Conservation (phyloP, 192 early-diverging fungal species). For the Rhizophagus clarus region DNA sequence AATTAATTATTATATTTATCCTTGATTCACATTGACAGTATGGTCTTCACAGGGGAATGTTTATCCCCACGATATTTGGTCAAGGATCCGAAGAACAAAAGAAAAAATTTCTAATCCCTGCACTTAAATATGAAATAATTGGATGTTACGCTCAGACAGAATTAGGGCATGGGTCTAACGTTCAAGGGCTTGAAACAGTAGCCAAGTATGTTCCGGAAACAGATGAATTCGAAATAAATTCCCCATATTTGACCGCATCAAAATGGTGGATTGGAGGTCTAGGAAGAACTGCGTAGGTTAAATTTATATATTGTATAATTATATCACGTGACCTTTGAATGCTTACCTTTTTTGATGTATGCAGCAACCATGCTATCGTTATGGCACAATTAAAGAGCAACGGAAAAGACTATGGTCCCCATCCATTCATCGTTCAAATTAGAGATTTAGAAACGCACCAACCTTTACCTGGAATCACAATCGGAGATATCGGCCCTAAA, state of each 20-base stretch:
- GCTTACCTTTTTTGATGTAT: background rate
- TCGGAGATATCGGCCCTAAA: constrained; percentile 90
- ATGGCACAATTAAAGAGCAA: constrained; percentile 77
- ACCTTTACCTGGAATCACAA: constrained; percentile 74
- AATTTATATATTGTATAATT: background rate
- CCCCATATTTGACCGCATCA: constrained; percentile 71
- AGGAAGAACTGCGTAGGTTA: constrained; percentile 60
- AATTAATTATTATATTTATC: background rate
- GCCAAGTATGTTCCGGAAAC: constrained; percentile 82
- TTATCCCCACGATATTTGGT: constrained; percentile 75
- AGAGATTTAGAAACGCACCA: constrained; percentile 74
- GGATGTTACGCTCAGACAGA: constrained; percentile 90
- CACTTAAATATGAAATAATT: constrained; percentile 73
- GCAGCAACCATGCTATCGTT: constrained; percentile 75
- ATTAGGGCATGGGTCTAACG: constrained; percentile 78
- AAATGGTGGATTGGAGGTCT: constrained; percentile 92
- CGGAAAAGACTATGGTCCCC: constrained; percentile 77
- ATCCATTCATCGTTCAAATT: constrained; percentile 80
- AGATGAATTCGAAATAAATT: constrained; percentile 85
- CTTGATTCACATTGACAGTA: constrained; percentile 43
- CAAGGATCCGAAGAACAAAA: constrained; percentile 81
- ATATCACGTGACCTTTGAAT: background rate
- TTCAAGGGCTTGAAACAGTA: constrained; percentile 90
- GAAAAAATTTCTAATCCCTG: constrained; percentile 73
- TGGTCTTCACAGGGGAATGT: constrained; percentile 79